Evolutionary conservation across 768 basidiomycete genomes (phyloP).

Genomic region (Mycena amicta): DNA sequence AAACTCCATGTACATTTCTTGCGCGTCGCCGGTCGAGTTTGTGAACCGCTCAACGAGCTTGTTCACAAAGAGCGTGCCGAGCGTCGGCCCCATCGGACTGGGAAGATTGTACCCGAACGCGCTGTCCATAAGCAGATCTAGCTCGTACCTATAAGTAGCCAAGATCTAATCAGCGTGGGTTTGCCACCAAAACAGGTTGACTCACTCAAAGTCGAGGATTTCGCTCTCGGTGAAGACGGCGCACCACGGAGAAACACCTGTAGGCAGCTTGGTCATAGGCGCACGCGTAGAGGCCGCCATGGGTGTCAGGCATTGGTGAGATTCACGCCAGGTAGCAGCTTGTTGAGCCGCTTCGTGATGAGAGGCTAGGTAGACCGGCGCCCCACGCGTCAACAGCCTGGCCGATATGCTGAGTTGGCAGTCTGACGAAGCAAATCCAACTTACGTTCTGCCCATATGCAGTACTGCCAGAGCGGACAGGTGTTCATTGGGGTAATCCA

Average conservation of each 20-base stretch:
- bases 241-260: conserved; percentile 43
- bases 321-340: conserved; percentile 34
- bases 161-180: neutral
- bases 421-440: neutral
- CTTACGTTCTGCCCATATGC: conserved; percentile 32
- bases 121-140: conserved; percentile 41
- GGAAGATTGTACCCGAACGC: conserved; percentile 40
- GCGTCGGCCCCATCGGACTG: conserved; percentile 33
- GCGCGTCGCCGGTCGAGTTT: conserved; percentile 35
- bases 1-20: conserved; percentile 42
- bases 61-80: conserved; percentile 42
- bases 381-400: conserved; percentile 33
- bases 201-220: conserved; percentile 38
- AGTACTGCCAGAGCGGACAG: conserved; percentile 38
- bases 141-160: conserved; percentile 35
- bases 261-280: conserved; percentile 43
- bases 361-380: conserved; percentile 34
- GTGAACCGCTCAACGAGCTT: conserved; percentile 41
- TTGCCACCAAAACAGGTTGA: neutral
- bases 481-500: conserved; percentile 46
- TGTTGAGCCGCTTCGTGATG: conserved; percentile 37
- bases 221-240: conserved; percentile 37
- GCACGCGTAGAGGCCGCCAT: conserved; percentile 45
- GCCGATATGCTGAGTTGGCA: neutral
- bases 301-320: conserved; percentile 36